Evolutionary conservation across 2,329 filamentous ascomycete species (phyloP).

Genomic region (Gremmenia infestans): DNA sequence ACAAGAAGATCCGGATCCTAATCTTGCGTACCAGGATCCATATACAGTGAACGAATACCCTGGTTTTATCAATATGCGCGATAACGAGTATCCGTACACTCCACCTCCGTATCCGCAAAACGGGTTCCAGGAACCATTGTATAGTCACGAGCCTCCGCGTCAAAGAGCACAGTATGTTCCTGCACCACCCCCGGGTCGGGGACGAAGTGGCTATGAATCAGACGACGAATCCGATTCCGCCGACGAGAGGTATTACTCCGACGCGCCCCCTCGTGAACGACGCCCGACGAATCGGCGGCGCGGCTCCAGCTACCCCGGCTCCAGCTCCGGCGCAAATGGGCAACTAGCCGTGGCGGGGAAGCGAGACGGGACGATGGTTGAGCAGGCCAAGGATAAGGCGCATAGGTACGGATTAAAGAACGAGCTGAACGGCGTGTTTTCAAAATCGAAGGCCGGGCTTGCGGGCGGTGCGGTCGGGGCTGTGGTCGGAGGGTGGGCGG

Average conservation of each 20-base stretch:
- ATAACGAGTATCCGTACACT: neutral
- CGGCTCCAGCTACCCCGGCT: slow-evolving; percentile 2
- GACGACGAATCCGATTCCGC: too few relatives aligned
- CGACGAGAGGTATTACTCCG: too few relatives aligned
- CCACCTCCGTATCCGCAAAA: too few relatives aligned
- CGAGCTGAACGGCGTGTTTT: slow-evolving; percentile 20
- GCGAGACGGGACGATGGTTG: slow-evolving; percentile 2
- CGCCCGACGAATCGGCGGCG: neutral
- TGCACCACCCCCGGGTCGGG: too few relatives aligned
- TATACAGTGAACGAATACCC: neutral
- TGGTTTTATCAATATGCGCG: neutral
- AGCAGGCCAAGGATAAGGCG: slow-evolving; percentile 12
- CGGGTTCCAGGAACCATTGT: neutral
- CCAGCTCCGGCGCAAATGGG: neutral
- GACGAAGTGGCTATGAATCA: too few relatives aligned
- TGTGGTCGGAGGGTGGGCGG: slow-evolving; percentile 24
- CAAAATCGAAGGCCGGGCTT: slow-evolving; percentile 16
- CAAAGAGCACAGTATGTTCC: slow-evolving; percentile 13
- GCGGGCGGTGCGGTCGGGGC: slow-evolving; percentile 22
- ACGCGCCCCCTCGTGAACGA: neutral
- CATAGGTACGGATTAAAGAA: slow-evolving; percentile 21
- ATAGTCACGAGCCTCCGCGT: slow-evolving; percentile 3
- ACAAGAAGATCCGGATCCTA: neutral
- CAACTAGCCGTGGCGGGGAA: neutral
- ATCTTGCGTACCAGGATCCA: neutral